Evolutionary conservation across 352 stramenopile species (phyloP).

Genomic region (Phytophthora tentaculata): DNA sequence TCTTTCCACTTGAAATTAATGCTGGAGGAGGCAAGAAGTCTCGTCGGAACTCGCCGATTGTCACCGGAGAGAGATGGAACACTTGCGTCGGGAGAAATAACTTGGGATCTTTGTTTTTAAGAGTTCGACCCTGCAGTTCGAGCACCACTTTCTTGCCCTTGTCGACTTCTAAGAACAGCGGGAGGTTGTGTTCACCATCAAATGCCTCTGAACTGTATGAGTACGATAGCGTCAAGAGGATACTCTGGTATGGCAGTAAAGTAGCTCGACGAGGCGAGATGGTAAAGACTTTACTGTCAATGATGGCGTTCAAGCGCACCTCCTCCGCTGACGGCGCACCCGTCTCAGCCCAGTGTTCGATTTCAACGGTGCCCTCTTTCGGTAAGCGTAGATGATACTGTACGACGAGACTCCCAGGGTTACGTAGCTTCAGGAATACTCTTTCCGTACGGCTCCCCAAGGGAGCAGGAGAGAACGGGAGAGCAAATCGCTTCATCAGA

Average conservation of each 20-base stretch:
- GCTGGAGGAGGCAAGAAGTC: constrained; percentile 22
- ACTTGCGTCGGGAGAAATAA: constrained; percentile 67
- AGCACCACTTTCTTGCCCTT: constrained; percentile 92
- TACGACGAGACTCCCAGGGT: constrained; percentile 86
- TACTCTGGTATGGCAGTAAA: constrained; percentile 63
- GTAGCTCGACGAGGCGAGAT: constrained; percentile 63
- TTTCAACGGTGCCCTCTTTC: constrained; percentile 92
- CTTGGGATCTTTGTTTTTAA: constrained; percentile 66
- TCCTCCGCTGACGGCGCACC: constrained; percentile 84
- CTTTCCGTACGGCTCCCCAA: constrained; percentile 57
- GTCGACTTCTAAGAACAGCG: constrained; percentile 86
- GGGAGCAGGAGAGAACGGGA: constrained; percentile 84
- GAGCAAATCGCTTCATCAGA: constrained; percentile 52
- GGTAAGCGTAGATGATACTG: constrained; percentile 88
- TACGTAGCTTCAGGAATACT: constrained; percentile 85
- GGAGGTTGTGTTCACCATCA: constrained; percentile 84
- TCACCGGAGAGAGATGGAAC: constrained; percentile 72
- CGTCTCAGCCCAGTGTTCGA: constrained; percentile 94
- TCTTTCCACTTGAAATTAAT: constrained; percentile 2
- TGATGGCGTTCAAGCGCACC: constrained; percentile 76
- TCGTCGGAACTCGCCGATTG: constrained; percentile 69
- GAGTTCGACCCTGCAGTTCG: constrained; percentile 83
- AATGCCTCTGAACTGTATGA: constrained; percentile 77
- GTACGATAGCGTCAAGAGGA: constrained; percentile 74
- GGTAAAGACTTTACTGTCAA: constrained; percentile 79